These are phyloP conservation scores for Xylaria sp. DNA, from an alignment of 2,329 filamentous ascomycete genomes.

Conservation along the genomic window DNA sequence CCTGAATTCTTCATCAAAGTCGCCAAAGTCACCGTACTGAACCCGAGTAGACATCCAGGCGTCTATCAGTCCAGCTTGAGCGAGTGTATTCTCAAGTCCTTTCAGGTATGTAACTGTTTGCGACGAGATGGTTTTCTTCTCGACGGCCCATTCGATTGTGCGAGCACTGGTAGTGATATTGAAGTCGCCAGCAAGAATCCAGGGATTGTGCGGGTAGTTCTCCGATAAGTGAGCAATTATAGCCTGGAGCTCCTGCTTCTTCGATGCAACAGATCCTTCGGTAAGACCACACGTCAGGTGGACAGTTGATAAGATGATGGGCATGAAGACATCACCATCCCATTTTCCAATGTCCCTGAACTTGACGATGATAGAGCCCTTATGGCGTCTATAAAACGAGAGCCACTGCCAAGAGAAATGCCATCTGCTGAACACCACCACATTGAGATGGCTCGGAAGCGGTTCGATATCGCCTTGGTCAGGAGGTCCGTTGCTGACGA, in stretches of 20 bases:
- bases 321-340: constrained; percentile 25
- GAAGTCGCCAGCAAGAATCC: constrained; percentile 59
- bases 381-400: constrained; percentile 50
- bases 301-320: constrained; percentile 50
- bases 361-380: constrained; percentile 48
- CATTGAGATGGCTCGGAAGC: constrained; percentile 55
- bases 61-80: constrained; percentile 45
- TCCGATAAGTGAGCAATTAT: constrained; percentile 43
- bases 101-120: constrained; percentile 41
- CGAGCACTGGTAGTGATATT: constrained; percentile 56
- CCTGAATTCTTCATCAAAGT: constrained; percentile 25
- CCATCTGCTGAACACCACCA: constrained; percentile 53
- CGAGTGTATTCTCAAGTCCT: constrained; percentile 43
- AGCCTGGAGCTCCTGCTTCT: constrained; percentile 50
- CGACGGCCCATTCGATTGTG: constrained; percentile 49
- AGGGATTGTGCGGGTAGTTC: constrained; percentile 41
- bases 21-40: constrained; percentile 39
- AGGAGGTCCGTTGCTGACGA: constrained; percentile 53
- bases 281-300: constrained; percentile 59
- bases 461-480: constrained; percentile 47
- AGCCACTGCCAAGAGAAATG: constrained; percentile 53
- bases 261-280: constrained; percentile 51
- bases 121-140: constrained; percentile 48
- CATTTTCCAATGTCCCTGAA: constrained; percentile 33
- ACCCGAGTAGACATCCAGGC: constrained; percentile 45